Percentiles rank a stretch among this genome's conserved stretches.
Conservation (phyloP, 768 basidiomycete species). For the Mrakia frigida region DNA sequence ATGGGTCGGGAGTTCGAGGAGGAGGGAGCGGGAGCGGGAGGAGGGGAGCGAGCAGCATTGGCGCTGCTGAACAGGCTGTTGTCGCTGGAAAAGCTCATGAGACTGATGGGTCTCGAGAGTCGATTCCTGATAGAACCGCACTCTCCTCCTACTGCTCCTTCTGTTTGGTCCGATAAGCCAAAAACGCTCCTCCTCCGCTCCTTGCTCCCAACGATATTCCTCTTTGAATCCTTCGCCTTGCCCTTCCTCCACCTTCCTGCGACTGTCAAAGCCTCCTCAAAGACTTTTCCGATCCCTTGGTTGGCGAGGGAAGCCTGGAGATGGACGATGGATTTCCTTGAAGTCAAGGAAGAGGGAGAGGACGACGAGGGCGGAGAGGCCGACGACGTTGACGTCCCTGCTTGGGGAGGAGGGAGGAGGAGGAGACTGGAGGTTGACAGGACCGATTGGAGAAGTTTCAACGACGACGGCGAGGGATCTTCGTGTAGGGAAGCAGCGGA, state of each 20-base stretch:
- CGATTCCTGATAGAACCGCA: not conserved
- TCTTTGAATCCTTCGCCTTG: not conserved
- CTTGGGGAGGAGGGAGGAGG: not conserved
- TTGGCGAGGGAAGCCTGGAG: not conserved
- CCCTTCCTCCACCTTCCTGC: not conserved
- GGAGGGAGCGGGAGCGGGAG: too few species aligned
- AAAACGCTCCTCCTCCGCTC: not conserved
- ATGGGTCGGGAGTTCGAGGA: not conserved
- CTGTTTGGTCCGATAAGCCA: not conserved
- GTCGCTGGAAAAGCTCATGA: not conserved
- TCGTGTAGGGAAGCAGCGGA: not conserved
- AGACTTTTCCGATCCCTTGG: constrained; percentile 1
- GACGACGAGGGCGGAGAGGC: not conserved
- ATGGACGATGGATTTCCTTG: not conserved
- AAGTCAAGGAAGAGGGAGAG: not conserved
- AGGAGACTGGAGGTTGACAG: not conserved
- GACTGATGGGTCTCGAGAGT: constrained; percentile 2
- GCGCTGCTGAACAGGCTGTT: not conserved
- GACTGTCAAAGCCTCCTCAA: constrained; percentile 1
- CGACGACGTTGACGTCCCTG: not conserved
- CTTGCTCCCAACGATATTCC: not conserved
- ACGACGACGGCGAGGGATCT: not conserved
- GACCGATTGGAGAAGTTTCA: not conserved
- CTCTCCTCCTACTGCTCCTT: not conserved
- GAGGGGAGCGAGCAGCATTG: not conserved